These are phyloP conservation scores for Chara braunii DNA, from an alignment of 139 green algal species.

Conservation along the genomic window DNA sequence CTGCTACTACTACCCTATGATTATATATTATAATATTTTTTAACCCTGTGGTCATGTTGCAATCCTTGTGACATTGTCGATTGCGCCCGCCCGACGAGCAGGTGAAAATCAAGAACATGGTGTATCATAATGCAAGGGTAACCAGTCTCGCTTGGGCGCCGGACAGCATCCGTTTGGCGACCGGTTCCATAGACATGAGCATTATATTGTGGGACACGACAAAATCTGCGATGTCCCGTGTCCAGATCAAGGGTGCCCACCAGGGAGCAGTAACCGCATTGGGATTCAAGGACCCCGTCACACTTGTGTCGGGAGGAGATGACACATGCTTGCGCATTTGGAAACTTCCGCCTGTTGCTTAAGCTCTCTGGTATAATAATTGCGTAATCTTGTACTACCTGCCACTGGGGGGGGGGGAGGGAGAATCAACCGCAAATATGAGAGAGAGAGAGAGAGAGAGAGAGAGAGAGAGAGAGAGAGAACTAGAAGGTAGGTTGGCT, in stretches of 20 bases:
- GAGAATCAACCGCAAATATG: no score
- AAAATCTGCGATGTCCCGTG: constrained; percentile 8
- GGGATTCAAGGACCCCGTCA: constrained; percentile 9
- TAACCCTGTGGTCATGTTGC: no score
- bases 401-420: no score
- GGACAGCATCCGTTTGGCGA: constrained; percentile 16
- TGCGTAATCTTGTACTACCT: no score
- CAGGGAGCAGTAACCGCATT: constrained; percentile 23
- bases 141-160: constrained; percentile 40
- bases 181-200: constrained; percentile 37
- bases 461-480: no score
- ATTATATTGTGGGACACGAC: constrained; percentile 41
- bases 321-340: constrained; percentile 37
- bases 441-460: no score
- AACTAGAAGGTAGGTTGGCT: no score
- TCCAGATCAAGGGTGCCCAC: constrained; percentile 40
- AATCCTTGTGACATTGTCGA: constrained; percentile 5
- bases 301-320: constrained; percentile 26
- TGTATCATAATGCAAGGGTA: constrained; percentile 42
- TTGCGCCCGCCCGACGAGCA: constrained; percentile 1
- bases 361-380: no score
- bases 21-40: no score
- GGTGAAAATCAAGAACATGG: constrained; percentile 39
- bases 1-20: no score
- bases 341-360: constrained; percentile 4